Evolutionary conservation across 2,329 filamentous ascomycete species (phyloP).

Genomic region (Bipolaris zeicola): DNA sequence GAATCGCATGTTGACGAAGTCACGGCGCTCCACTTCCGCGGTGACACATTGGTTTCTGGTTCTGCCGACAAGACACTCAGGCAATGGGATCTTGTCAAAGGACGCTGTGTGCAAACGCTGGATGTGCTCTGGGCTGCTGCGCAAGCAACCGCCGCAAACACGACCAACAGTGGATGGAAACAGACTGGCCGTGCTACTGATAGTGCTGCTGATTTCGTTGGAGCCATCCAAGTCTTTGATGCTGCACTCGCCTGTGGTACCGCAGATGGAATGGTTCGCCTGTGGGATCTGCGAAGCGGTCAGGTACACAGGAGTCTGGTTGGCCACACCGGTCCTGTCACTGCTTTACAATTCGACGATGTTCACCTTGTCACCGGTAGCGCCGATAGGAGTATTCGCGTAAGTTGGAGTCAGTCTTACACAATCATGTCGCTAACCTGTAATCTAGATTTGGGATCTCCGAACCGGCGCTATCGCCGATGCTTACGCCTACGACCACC

Average conservation of each 20-base stretch:
- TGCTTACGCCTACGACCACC: constrained; percentile 91
- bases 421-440: background rate
- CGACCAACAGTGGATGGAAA: constrained; percentile 70
- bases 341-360: constrained; percentile 94
- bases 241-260: constrained; percentile 94
- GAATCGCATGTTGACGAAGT: constrained; percentile 93
- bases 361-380: constrained; percentile 93
- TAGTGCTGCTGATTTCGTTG: constrained; percentile 85
- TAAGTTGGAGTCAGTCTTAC: constrained; percentile 58
- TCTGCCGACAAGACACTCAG: constrained; percentile 96
- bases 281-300: constrained; percentile 96
- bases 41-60: constrained; percentile 89
- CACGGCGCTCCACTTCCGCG: constrained; percentile 88
- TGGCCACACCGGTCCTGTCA: constrained; percentile 93
- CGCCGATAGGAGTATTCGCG: constrained; percentile 88
- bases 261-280: constrained; percentile 92
- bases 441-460: constrained; percentile 92
- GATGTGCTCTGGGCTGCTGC: constrained; percentile 98
- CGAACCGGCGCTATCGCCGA: constrained; percentile 94
- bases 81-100: constrained; percentile 96
- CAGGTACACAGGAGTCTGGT: constrained; percentile 97
- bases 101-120: constrained; percentile 95
- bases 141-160: constrained; percentile 71
- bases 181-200: constrained; percentile 69
- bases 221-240: constrained; percentile 93